A percentile compares a stretch with the other conserved stretches of the same genome.
Evolutionary conservation across 2,329 filamentous ascomycete species (phyloP).

Genomic region (Aspergillus melleus): DNA sequence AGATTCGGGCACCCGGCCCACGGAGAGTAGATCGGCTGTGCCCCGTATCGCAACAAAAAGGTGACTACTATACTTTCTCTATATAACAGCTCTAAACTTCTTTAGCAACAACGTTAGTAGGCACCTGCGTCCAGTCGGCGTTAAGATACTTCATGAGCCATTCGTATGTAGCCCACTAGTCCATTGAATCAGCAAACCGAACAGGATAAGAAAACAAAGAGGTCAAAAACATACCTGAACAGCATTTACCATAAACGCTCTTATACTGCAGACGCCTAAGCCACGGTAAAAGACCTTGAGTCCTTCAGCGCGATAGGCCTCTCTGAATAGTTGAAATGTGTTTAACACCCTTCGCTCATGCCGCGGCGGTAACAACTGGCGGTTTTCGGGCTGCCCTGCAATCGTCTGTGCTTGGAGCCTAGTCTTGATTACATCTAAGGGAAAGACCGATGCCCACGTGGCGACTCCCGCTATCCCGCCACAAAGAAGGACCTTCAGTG

Average conservation of each 20-base stretch:
- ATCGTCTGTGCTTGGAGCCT: constrained; percentile 74
- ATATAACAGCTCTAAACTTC: constrained; percentile 7
- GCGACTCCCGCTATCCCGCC: constrained; percentile 84
- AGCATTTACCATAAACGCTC: constrained; percentile 91
- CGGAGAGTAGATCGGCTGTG: too few relatives aligned
- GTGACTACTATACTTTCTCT: background rate
- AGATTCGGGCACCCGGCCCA: background rate
- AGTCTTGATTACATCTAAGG: constrained; percentile 89
- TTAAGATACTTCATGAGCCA: constrained; percentile 67
- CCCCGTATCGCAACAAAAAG: background rate
- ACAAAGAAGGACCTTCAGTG: constrained; percentile 71
- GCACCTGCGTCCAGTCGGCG: constrained; percentile 16
- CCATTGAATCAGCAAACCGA: constrained; percentile 9
- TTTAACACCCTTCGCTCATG: constrained; percentile 38
- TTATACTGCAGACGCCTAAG: constrained; percentile 74
- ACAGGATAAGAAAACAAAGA: background rate
- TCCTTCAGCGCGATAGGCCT: constrained; percentile 67
- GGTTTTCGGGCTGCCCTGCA: constrained; percentile 23
- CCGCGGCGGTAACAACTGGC: constrained; percentile 21
- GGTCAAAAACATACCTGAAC: constrained; percentile 55
- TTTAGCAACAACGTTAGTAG: constrained; percentile 5
- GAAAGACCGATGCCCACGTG: constrained; percentile 89
- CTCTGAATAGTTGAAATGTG: constrained; percentile 63
- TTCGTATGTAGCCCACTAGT: constrained; percentile 85
- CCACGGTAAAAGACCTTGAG: constrained; percentile 68